Percentiles rank a stretch among this genome's conserved stretches.
Evolutionary conservation across 805 yeast species (phyloP).

Genomic region (Ogataea haglerorum): DNA sequence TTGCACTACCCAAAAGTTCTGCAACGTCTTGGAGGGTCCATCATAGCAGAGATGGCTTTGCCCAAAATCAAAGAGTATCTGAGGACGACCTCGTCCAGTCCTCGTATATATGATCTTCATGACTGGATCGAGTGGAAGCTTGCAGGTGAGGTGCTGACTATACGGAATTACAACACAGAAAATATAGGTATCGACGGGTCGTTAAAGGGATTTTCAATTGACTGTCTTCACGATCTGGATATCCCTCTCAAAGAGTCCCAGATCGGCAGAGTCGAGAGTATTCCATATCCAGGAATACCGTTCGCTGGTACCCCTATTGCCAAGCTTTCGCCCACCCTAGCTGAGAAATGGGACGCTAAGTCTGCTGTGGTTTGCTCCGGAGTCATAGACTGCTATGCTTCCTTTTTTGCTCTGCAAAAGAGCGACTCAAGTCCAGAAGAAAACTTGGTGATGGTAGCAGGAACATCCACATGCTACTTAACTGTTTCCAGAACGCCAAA

Average conservation of each 20-base stretch:
- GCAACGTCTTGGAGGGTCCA: slow-evolving; percentile 17
- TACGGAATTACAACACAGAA: slow-evolving; percentile 1
- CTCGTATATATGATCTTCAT: slow-evolving; percentile 49
- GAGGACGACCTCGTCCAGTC: slow-evolving; percentile 25
- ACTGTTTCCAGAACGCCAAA: slow-evolving; percentile 23
- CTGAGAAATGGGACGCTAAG: slow-evolving; percentile 3
- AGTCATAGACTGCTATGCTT: slow-evolving; percentile 58
- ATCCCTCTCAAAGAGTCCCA: slow-evolving; percentile 16
- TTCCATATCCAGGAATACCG: slow-evolving; percentile 24
- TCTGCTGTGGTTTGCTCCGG: slow-evolving; percentile 37
- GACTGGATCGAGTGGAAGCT: slow-evolving; percentile 38
- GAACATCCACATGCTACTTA: slow-evolving; percentile 58
- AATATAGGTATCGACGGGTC: slow-evolving; percentile 53
- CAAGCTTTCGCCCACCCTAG: slow-evolving; percentile 2
- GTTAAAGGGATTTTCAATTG: slow-evolving; percentile 45
- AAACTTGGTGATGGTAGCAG: slow-evolving; percentile 51
- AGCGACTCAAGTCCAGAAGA: slow-evolving; percentile 6
- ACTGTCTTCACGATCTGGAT: slow-evolving; percentile 12
- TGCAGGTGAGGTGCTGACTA: slow-evolving; percentile 5
- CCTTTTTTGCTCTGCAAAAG: slow-evolving; percentile 40
- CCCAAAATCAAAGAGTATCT: slow-evolving; percentile 42
- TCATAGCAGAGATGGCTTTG: slow-evolving; percentile 56
- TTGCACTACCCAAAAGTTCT: slow-evolving; percentile 4
- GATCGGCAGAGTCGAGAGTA: slow-evolving; percentile 32
- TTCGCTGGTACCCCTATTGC: slow-evolving; percentile 34